phyloP scores from a whole-genome alignment of 768 basidiomycete species.

The Podaxis sp. region DNA sequence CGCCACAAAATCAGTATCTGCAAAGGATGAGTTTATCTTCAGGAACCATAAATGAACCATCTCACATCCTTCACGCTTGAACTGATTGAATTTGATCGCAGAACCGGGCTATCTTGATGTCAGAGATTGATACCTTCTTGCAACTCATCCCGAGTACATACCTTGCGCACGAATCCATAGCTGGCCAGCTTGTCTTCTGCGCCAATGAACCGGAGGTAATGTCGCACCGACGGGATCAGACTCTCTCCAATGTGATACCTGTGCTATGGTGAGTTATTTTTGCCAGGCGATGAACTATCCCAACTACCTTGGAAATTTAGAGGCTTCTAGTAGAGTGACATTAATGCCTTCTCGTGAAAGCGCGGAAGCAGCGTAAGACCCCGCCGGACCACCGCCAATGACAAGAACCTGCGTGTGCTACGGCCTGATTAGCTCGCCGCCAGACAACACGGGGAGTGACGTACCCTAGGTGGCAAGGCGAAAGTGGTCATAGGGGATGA shows the following conservation, averaged over 20 bases:
- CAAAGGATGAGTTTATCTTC: conserved; percentile 4
- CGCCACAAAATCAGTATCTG: conserved; percentile 63
- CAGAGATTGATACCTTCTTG: not conserved
- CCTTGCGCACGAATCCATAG: conserved; percentile 55
- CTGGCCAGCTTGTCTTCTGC: conserved; percentile 50
- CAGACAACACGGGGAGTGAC: conserved; percentile 5
- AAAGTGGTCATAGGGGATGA: conserved; percentile 27
- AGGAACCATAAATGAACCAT: conserved; percentile 15
- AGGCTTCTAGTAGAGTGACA: conserved; percentile 53
- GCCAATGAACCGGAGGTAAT: conserved; percentile 57
- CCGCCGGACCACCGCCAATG: conserved; percentile 56
- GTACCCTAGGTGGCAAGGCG: conserved; percentile 32
- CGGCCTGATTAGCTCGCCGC: conserved; percentile 1
- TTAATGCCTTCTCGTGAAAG: conserved; percentile 56
- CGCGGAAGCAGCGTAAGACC: conserved; percentile 55
- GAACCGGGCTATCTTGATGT: conserved; percentile 48
- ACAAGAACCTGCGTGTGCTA: conserved; percentile 46
- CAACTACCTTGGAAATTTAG: conserved; percentile 50
- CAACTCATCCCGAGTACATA: conserved; percentile 18
- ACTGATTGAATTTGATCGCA: conserved; percentile 64
- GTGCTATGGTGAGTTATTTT: conserved; percentile 1
- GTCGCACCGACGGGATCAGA: conserved; percentile 60
- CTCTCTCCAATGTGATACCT: conserved; percentile 64
- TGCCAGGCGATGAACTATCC: not conserved
- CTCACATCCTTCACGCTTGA: conserved; percentile 64